Evolutionary conservation across 2,329 filamentous ascomycete genomes (phyloP).

Genomic region (Bipolaris zeicola): DNA sequence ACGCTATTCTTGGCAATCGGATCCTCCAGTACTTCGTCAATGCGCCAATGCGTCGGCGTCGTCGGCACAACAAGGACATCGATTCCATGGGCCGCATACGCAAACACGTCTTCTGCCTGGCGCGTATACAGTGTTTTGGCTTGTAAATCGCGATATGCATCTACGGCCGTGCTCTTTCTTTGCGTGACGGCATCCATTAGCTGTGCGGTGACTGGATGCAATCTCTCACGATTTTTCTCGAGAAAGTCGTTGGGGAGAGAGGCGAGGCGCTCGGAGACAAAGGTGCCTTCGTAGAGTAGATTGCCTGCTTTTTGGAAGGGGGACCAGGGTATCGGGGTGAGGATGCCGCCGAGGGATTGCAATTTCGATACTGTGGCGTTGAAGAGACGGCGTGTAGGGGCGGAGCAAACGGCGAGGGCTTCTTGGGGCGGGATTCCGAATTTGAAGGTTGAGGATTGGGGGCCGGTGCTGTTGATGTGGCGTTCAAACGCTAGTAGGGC

Average conservation of each 20-base stretch:
- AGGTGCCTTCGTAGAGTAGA: constrained; percentile 62
- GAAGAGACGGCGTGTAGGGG: constrained; percentile 47
- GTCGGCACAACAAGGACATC: constrained; percentile 60
- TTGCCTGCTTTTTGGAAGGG: constrained; percentile 59
- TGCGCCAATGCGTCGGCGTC: constrained; percentile 54
- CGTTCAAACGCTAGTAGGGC: constrained; percentile 42
- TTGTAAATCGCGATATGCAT: constrained; percentile 43
- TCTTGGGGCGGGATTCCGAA: constrained; percentile 56
- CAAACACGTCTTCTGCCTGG: constrained; percentile 40
- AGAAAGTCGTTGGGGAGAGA: constrained; percentile 41
- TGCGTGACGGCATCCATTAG: constrained; percentile 45
- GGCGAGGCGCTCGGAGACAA: constrained; percentile 62
- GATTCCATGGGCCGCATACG: constrained; percentile 32
- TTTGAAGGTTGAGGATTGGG: constrained; percentile 50
- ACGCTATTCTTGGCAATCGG: constrained; percentile 61
- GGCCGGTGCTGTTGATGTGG: constrained; percentile 42
- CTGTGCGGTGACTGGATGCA: constrained; percentile 58
- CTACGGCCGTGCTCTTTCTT: constrained; percentile 37
- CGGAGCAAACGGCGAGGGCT: constrained; percentile 52
- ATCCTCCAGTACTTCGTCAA: constrained; percentile 58
- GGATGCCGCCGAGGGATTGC: constrained; percentile 35
- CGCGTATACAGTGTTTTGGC: constrained; percentile 39
- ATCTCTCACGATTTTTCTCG: constrained; percentile 39
- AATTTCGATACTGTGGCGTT: constrained; percentile 36
- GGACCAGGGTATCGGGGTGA: constrained; percentile 41